Evolutionary conservation across 768 basidiomycete genomes (phyloP), one percentile per base, ranked within the genome.

Genomic region (Auricularia sp.): DNA sequence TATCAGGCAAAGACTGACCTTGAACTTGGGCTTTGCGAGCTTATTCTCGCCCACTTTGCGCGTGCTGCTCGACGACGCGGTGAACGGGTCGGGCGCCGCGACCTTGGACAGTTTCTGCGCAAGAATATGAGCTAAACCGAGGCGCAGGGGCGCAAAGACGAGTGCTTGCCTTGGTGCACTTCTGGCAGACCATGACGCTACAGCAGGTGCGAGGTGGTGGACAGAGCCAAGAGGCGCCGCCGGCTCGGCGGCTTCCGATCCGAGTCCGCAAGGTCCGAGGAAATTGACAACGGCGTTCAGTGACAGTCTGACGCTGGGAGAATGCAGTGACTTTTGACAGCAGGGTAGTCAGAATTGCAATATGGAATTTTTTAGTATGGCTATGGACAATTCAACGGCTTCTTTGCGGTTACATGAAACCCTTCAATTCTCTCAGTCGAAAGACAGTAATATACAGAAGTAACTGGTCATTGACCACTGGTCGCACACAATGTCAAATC

Each of bases 31-130:
- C 62, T 65, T 66, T 62, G 69, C 36, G 35, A 92, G 83, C 78
- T 91, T 91, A 78, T 92, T 93, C 80, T 90, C 91, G 66, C 88
- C 89, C 47, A 93, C 83, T 74, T 83, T 91, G 67, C 91, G 82
- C 36, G 86, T 83, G 67, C 85, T 84, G 61, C 77, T 76, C 2
- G 88, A 86, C 58, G 87, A 87, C 11, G 90, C 81, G 36, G 80
- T 82, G 76, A 92, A 93, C 47, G 91, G 91, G 77, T 93, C 91
- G 59, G 91, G 92, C 3, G 91, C 91, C 64, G 91, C 91, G 56
- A 93, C 82, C 74, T 90, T 93, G 64, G 90, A 92, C 63, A 91
- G 83, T 91, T 93, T 93, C 91, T 93, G 68, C 1, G 33, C 6
- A 10, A 18, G 34, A 70, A 56, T 34, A 51, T 65, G 68, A 66